Conservation (phyloP, 2,329 filamentous ascomycete genomes). For the Escovopsis sp. region DNA sequence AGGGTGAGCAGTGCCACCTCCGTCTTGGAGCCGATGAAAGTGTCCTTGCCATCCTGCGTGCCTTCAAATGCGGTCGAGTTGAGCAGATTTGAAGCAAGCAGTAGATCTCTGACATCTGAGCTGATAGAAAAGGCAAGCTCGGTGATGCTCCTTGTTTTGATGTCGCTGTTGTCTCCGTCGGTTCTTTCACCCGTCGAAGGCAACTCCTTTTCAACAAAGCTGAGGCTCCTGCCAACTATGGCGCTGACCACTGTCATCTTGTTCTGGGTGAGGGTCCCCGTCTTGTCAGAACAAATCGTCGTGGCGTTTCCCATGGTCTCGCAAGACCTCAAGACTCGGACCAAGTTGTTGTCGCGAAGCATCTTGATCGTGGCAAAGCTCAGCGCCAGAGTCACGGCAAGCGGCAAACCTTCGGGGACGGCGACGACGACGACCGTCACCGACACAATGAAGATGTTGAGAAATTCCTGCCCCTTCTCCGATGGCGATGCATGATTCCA, state of each 20-base stretch:
- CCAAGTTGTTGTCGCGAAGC: slow-evolving; percentile 56
- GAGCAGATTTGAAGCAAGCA: slow-evolving; percentile 32
- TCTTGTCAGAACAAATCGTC: slow-evolving; percentile 58
- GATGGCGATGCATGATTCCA: slow-evolving; percentile 30
- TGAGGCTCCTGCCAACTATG: slow-evolving; percentile 6
- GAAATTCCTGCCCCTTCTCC: slow-evolving; percentile 42
- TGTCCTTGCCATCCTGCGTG: slow-evolving; percentile 23
- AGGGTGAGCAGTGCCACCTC: slow-evolving; percentile 38
- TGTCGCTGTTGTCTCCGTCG: background rate
- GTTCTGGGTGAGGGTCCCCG: slow-evolving; percentile 20
- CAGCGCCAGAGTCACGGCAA: slow-evolving; percentile 53
- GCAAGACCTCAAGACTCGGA: slow-evolving; percentile 51
- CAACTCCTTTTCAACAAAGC: background rate
- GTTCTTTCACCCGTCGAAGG: slow-evolving; percentile 1
- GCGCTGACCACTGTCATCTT: slow-evolving; percentile 14
- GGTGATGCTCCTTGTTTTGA: background rate
- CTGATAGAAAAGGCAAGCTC: slow-evolving; percentile 7
- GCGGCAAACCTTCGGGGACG: slow-evolving; percentile 49
- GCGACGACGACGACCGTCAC: slow-evolving; percentile 54
- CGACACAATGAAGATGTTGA: slow-evolving; percentile 50
- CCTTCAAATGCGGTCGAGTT: slow-evolving; percentile 43
- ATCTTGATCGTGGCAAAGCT: slow-evolving; percentile 57
- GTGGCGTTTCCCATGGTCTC: slow-evolving; percentile 61
- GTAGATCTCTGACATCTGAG: slow-evolving; percentile 16
- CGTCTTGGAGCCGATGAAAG: slow-evolving; percentile 39